Evolutionary conservation across 768 basidiomycete species (phyloP).

Genomic region (Lentinula guzmanii): DNA sequence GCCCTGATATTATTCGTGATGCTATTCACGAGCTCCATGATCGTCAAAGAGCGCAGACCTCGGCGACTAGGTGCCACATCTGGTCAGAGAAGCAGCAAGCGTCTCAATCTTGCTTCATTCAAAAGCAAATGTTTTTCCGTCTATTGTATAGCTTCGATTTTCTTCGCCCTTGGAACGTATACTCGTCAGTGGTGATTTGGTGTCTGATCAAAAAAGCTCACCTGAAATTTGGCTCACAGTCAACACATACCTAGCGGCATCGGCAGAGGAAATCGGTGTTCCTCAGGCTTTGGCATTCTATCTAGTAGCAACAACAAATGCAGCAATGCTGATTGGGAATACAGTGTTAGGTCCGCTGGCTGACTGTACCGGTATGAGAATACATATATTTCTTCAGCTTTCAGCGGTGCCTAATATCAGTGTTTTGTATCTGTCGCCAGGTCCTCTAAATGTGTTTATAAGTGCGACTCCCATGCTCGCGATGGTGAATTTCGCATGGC

Average conservation of each 20-base stretch:
- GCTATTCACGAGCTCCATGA: neutral
- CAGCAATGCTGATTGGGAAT: neutral
- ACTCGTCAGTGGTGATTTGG: neutral
- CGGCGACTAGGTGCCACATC: too few species aligned
- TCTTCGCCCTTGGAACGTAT: neutral
- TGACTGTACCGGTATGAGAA: neutral
- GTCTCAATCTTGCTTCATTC: neutral
- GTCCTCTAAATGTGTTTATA: too few species aligned
- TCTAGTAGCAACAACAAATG: neutral
- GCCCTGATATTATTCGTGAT: neutral
- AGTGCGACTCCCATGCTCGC: neutral
- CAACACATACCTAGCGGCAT: neutral
- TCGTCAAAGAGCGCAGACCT: too few species aligned
- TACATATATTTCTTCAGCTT: neutral
- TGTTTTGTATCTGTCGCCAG: too few species aligned
- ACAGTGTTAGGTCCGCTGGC: neutral
- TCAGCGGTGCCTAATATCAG: too few species aligned
- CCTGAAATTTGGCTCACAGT: neutral
- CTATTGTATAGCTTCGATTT: neutral
- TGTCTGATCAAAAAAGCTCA: neutral
- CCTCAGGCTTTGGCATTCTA: neutral
- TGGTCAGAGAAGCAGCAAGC: neutral
- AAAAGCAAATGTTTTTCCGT: neutral
- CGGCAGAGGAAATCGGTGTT: neutral
- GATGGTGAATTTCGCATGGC: neutral